Evolutionary conservation across 495 filamentous ascomycete species (phyloP).

Genomic region (Penicillium simplicissimum): DNA sequence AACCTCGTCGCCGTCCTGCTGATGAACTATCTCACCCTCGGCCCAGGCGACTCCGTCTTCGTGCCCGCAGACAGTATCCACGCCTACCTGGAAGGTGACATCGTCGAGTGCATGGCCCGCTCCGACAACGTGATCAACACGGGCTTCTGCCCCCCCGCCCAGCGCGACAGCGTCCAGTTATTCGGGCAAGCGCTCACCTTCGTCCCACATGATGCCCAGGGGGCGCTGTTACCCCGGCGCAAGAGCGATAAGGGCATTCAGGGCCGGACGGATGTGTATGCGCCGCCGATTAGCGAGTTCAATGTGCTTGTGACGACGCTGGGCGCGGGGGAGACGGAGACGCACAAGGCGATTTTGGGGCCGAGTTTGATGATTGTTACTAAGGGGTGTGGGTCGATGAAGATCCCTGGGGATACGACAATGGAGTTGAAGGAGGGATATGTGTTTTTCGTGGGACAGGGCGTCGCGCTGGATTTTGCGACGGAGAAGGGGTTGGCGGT

Average conservation of each 20-base stretch:
- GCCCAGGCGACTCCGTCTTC: slow-evolving; percentile 66
- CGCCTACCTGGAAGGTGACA: slow-evolving; percentile 75
- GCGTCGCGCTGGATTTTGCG: slow-evolving; percentile 51
- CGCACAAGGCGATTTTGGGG: slow-evolving; percentile 56
- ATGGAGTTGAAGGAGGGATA: slow-evolving; percentile 60
- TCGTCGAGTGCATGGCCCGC: slow-evolving; percentile 84
- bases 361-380: slow-evolving; percentile 68
- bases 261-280: slow-evolving; percentile 61
- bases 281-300: slow-evolving; percentile 73
- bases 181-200: slow-evolving; percentile 65
- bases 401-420: slow-evolving; percentile 47
- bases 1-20: slow-evolving; percentile 62
- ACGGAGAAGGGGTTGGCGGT: slow-evolving; percentile 53
- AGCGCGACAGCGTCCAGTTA: slow-evolving; percentile 61
- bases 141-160: slow-evolving; percentile 68
- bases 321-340: slow-evolving; percentile 57
- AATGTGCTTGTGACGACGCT: slow-evolving; percentile 64
- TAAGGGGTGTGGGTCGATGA: slow-evolving; percentile 60
- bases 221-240: slow-evolving; percentile 51
- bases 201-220: slow-evolving; percentile 54
- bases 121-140: slow-evolving; percentile 77
- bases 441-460: slow-evolving; percentile 69
- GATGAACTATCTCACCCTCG: slow-evolving; percentile 73
- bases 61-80: slow-evolving; percentile 80
- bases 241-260: slow-evolving; percentile 53